These are phyloP conservation scores for Cladobotryum protrusum DNA, from an alignment of 2,329 filamentous ascomycete genomes.

Conservation along the genomic window DNA sequence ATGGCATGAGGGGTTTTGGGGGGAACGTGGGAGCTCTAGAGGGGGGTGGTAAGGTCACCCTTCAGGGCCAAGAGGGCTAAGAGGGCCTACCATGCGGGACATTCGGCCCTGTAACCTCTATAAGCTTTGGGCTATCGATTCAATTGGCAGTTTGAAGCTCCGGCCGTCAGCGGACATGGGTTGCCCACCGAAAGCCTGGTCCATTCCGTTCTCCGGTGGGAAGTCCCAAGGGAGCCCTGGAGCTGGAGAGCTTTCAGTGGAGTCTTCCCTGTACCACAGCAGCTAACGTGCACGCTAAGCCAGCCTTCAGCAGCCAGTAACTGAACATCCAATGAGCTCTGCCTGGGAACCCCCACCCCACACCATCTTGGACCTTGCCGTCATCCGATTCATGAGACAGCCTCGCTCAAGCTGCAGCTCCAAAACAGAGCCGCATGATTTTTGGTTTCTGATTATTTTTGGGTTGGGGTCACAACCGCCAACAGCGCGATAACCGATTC, in stretches of 20 bases:
- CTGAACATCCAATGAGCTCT: not conserved
- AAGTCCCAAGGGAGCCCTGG: not conserved
- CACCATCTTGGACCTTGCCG: not conserved
- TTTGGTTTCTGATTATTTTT: no score
- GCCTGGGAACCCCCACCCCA: not conserved
- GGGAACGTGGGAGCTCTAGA: not conserved
- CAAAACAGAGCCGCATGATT: not conserved
- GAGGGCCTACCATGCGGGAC: no score
- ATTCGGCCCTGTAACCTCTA: no score
- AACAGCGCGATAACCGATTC: not conserved
- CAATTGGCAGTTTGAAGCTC: conserved; percentile 3
- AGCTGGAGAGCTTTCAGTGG: not conserved
- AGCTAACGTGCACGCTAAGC: no score
- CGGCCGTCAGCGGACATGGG: conserved; percentile 6
- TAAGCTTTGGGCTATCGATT: no score
- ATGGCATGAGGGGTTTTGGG: conserved; percentile 10
- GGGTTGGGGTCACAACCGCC: not conserved
- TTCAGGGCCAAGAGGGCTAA: no score
- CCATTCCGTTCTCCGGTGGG: not conserved
- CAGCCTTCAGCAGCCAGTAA: no score
- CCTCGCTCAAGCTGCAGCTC: conserved; percentile 4
- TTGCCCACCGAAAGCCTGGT: no score
- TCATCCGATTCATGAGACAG: not conserved
- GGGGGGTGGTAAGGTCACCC: no score
- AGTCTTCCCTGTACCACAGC: no score